Conservation (phyloP, 192 early-diverging fungal genomes). For the Backusella psychrophila region DNA sequence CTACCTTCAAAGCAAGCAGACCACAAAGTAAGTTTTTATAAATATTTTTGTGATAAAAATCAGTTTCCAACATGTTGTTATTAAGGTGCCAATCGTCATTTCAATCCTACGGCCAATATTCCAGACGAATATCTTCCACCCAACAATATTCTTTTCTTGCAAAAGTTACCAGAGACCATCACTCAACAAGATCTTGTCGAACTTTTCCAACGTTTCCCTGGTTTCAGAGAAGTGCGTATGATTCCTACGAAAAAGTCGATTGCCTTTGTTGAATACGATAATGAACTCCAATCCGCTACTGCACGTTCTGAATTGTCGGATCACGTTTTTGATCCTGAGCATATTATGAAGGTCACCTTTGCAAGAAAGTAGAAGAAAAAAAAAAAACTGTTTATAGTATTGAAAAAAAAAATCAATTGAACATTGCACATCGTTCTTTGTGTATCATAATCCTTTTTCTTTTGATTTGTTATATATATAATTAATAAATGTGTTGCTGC, state of each 20-base stretch:
- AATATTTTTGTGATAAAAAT: neutral
- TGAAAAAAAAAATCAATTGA: neutral
- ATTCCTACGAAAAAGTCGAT: constrained; percentile 89
- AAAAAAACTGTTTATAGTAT: neutral
- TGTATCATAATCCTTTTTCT: constrained; percentile 16
- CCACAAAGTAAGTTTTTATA: constrained; percentile 3
- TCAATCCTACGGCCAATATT: constrained; percentile 33
- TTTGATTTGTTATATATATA: neutral
- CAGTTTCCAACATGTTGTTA: neutral
- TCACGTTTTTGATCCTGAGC: constrained; percentile 60
- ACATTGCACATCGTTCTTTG: neutral
- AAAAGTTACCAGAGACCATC: constrained; percentile 76
- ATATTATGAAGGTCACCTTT: constrained; percentile 82
- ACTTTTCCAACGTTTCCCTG: constrained; percentile 78
- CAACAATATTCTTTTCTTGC: constrained; percentile 94
- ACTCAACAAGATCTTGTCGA: constrained; percentile 58
- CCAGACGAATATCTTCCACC: constrained; percentile 80
- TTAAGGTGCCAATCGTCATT: neutral
- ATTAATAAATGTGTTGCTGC: neutral
- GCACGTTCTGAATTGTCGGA: constrained; percentile 74
- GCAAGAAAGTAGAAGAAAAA: constrained; percentile 62
- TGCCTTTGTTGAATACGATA: constrained; percentile 96
- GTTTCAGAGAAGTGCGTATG: constrained; percentile 95
- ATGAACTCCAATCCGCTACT: constrained; percentile 75
- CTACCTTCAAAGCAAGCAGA: constrained; percentile 25